phyloP scores from a whole-genome alignment of 257 asterid genomes.

The Petunia secreta region DNA sequence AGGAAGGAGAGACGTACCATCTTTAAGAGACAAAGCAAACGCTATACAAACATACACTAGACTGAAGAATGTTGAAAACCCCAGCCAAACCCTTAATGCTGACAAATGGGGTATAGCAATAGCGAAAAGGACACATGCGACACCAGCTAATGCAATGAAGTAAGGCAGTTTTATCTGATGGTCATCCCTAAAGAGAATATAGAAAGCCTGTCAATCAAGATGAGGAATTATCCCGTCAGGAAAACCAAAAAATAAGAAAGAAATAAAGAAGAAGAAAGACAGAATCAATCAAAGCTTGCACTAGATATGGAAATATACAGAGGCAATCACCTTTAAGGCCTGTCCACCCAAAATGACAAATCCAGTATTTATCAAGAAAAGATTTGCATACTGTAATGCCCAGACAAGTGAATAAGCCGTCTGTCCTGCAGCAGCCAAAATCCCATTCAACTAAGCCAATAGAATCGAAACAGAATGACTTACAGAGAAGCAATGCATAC shows the following conservation, averaged over 20 bases:
- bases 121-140: slow-evolving; percentile 77
- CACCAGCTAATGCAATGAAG: slow-evolving; percentile 70
- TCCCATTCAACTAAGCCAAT: not conserved
- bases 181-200: slow-evolving; percentile 72
- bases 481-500: slow-evolving; percentile 41
- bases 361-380: slow-evolving; percentile 90
- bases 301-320: not conserved
- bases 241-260: not conserved
- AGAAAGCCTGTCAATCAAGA: slow-evolving; percentile 60
- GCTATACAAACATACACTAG: slow-evolving; percentile 65
- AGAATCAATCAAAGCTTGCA: not conserved
- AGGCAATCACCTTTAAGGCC: slow-evolving; percentile 69
- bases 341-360: slow-evolving; percentile 81
- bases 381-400: slow-evolving; percentile 84
- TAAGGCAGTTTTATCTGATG: slow-evolving; percentile 67
- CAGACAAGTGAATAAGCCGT: slow-evolving; percentile 80
- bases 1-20: slow-evolving; percentile 52
- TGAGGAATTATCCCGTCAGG: not conserved
- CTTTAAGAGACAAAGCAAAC: slow-evolving; percentile 67
- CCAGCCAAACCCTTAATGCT: slow-evolving; percentile 81
- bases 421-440: slow-evolving; percentile 48
- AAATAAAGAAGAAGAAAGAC: not conserved
- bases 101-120: slow-evolving; percentile 85
- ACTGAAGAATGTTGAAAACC: slow-evolving; percentile 74
- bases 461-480: not conserved